phyloP scores from a whole-genome alignment of 805 yeast genomes.

The Torulaspora indica region DNA sequence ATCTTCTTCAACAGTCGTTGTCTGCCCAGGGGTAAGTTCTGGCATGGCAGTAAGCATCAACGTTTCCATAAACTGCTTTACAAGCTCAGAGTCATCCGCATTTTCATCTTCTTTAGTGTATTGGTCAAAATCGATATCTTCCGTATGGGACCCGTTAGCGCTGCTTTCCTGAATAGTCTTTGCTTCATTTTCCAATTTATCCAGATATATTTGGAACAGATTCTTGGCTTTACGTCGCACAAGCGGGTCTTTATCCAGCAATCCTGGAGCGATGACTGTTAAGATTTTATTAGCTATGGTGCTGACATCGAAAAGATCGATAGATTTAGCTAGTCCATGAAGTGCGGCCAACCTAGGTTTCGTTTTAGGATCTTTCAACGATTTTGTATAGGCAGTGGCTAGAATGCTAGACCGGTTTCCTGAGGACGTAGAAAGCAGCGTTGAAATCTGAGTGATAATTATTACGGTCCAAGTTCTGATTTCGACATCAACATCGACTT shows the following conservation, averaged over 20 bases:
- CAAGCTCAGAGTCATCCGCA: conserved; percentile 14
- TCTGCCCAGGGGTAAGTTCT: background rate
- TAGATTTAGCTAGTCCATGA: conserved; percentile 60
- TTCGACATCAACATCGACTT: conserved; percentile 31
- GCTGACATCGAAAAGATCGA: conserved; percentile 64
- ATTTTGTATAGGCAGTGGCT: conserved; percentile 80
- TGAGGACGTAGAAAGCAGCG: conserved; percentile 28
- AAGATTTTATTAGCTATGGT: conserved; percentile 75
- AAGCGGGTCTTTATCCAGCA: conserved; percentile 65
- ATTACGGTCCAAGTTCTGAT: conserved; percentile 34
- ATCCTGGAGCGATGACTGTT: conserved; percentile 78
- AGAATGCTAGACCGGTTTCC: conserved; percentile 60
- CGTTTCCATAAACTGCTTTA: conserved; percentile 23
- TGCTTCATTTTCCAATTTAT: conserved; percentile 48
- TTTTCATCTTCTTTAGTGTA: conserved; percentile 15
- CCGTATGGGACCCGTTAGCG: conserved; percentile 10
- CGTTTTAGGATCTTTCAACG: conserved; percentile 71
- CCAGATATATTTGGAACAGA: conserved; percentile 59
- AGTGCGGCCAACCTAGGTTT: conserved; percentile 75
- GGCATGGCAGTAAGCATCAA: conserved; percentile 14
- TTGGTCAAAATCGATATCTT: conserved; percentile 24
- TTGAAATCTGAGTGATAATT: conserved; percentile 24
- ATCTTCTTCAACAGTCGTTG: background rate
- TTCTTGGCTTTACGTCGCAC: conserved; percentile 70
- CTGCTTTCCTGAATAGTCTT: conserved; percentile 19